Evolutionary conservation across 2,329 filamentous ascomycete genomes (phyloP).

Genomic region (Penicillium sp.): DNA sequence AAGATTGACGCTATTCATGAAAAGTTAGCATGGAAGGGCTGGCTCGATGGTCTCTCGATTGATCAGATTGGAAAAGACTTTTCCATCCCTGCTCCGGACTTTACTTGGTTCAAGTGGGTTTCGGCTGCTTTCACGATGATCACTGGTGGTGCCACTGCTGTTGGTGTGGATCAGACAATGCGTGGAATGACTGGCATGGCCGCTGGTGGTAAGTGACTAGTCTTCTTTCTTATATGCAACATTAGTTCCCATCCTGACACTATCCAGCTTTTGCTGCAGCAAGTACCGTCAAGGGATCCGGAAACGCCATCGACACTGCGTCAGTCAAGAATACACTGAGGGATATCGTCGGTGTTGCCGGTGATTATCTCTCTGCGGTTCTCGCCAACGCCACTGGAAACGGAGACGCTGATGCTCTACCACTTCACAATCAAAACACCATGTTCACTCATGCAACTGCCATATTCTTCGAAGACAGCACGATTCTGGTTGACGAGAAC

Average conservation of each 20-base stretch:
- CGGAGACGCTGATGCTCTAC: not conserved
- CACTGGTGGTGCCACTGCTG: slow-evolving; percentile 1
- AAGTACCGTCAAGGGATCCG: not conserved
- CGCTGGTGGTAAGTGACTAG: not conserved
- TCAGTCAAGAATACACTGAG: slow-evolving; percentile 1
- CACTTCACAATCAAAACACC: not conserved
- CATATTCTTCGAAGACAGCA: not conserved
- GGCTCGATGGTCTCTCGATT: slow-evolving; percentile 4
- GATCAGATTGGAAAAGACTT: slow-evolving; percentile 5
- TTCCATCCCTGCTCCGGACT: not conserved
- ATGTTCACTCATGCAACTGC: not conserved
- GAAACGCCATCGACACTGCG: not conserved
- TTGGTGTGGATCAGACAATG: not conserved
- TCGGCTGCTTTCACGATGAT: slow-evolving; percentile 3
- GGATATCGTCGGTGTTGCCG: slow-evolving; percentile 2
- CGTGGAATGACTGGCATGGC: slow-evolving; percentile 4
- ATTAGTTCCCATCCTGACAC: no score
- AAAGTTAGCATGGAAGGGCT: slow-evolving; percentile 2
- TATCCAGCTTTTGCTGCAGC: not conserved
- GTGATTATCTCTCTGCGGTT: slow-evolving; percentile 2
- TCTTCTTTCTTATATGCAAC: no score
- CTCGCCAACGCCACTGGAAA: slow-evolving; percentile 1
- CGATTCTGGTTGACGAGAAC: not conserved
- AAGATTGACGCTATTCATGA: slow-evolving; percentile 1
- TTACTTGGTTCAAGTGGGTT: slow-evolving; percentile 3